Evolutionary conservation across 306 rosid genomes (phyloP), one percentile per base, ranked within the genome.

Genomic region (Ormosia emarginata): DNA sequence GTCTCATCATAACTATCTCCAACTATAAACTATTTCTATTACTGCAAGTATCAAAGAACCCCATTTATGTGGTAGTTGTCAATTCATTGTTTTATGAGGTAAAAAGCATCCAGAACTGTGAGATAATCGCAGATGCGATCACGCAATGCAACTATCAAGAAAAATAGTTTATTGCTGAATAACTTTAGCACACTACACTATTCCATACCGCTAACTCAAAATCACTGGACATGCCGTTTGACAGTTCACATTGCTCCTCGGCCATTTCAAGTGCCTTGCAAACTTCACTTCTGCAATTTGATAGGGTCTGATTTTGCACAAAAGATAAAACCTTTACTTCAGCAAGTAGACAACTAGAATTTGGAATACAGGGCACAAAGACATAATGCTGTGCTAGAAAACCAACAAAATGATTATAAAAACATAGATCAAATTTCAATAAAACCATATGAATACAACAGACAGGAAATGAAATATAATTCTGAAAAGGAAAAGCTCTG

Each of bases 191-290:
- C 12, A 59, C 34, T 63, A 76, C 12, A 59, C 34, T 63, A 36
- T 18, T 75, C 41, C 94, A 89, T 87, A 95, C 99, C 81, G 99
- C 99, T 83, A 75, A 87, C 81, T 95, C 97, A 79, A 93, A 95
- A 82, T 95, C 98, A 15, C 90, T 85, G 9, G 98, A 95, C 99
- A 95, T 93, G 85, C 99, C 99, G 97, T 93, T 95, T 61, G 98
- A 95, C 74, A 95, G 91, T 81, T 93, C 98, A 50, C 98, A 95
- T 44, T 86, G 90, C 76, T 90, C 99, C 81, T 90, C 98, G 5
- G 85, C 64, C 65, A 92, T 85, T 82, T 85, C 96, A 62, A 95
- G 97, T 68, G 90, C 89, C 84, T 92, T 84, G 88, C 98, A 95
- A 75, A 93, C 96, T 83, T 90, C 98, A 65, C 71, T 75, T 89